Conservation (phyloP, 2,329 filamentous ascomycete species). For the Alternaria sp. region DNA sequence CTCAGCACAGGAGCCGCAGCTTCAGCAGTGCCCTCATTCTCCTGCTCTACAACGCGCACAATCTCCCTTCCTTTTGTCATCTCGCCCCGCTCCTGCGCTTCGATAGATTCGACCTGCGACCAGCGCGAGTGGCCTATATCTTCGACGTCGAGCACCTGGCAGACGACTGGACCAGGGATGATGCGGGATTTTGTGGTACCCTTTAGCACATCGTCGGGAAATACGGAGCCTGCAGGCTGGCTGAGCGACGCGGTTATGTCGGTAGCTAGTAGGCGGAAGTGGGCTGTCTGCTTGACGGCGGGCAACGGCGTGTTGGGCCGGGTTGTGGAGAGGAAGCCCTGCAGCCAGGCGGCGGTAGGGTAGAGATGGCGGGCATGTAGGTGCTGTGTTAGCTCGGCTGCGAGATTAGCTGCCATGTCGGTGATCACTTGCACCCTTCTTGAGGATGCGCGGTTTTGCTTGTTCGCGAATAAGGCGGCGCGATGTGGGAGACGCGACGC, state of each 20-base stretch:
- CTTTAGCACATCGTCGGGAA: constrained; percentile 66
- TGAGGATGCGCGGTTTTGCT: neutral
- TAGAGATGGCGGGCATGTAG: constrained; percentile 61
- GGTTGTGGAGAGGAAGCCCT: constrained; percentile 64
- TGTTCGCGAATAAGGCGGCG: neutral
- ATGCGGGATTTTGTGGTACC: constrained; percentile 62
- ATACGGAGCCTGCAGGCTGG: constrained; percentile 50
- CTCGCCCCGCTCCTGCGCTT: constrained; percentile 75
- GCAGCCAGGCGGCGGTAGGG: constrained; percentile 68
- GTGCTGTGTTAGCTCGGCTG: constrained; percentile 58
- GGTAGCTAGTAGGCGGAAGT: constrained; percentile 77
- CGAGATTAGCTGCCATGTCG: constrained; percentile 36
- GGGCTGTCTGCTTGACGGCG: constrained; percentile 78
- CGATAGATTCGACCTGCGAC: constrained; percentile 85
- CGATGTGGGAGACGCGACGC: constrained; percentile 28
- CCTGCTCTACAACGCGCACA: constrained; percentile 69
- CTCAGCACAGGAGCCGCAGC: constrained; percentile 36
- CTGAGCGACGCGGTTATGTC: constrained; percentile 72
- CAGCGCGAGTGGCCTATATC: constrained; percentile 81
- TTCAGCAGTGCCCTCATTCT: constrained; percentile 49
- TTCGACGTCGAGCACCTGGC: constrained; percentile 86
- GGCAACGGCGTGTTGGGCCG: constrained; percentile 66
- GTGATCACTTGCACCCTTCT: constrained; percentile 6
- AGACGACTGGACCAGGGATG: constrained; percentile 68
- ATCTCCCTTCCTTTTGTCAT: constrained; percentile 79